These are phyloP conservation scores for Metschnikowia lochheadii DNA, from an alignment of 805 yeast species.

Conservation along the genomic window DNA sequence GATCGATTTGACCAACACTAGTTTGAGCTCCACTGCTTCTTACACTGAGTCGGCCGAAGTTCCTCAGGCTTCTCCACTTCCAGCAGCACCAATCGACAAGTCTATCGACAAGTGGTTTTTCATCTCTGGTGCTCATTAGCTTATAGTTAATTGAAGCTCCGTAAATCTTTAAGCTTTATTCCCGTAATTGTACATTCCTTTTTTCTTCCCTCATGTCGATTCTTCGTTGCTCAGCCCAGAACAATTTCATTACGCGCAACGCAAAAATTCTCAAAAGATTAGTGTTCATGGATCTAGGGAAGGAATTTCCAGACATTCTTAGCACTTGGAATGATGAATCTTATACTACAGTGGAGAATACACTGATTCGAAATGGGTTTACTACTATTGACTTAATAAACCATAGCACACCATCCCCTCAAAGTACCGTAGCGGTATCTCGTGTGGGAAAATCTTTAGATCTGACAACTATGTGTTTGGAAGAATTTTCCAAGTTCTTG, in stretches of 20 bases:
- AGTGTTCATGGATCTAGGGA: conserved; percentile 1
- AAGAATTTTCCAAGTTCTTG: neutral
- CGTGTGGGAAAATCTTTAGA: neutral
- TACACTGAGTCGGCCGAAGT: conserved; percentile 46
- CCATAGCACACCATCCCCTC: neutral
- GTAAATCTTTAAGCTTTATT: neutral
- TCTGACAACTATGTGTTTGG: neutral
- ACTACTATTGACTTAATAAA: conserved; percentile 1
- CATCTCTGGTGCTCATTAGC: conserved; percentile 73
- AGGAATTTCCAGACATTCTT: neutral
- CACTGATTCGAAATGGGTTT: neutral
- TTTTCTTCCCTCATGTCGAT: too few species aligned
- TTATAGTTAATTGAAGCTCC: neutral
- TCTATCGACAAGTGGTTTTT: conserved; percentile 98
- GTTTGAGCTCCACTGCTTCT: conserved; percentile 45
- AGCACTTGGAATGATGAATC: conserved; percentile 1
- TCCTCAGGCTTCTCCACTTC: conserved; percentile 66
- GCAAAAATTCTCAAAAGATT: neutral
- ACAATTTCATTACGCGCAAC: neutral
- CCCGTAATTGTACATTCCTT: neutral
- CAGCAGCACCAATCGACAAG: conserved; percentile 94
- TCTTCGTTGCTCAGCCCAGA: neutral
- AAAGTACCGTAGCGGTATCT: neutral
- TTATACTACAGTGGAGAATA: neutral
- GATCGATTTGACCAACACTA: conserved; percentile 49